phyloP scores from a whole-genome alignment of 2,329 filamentous ascomycete species.

The Penicillium psychrosexuale region DNA sequence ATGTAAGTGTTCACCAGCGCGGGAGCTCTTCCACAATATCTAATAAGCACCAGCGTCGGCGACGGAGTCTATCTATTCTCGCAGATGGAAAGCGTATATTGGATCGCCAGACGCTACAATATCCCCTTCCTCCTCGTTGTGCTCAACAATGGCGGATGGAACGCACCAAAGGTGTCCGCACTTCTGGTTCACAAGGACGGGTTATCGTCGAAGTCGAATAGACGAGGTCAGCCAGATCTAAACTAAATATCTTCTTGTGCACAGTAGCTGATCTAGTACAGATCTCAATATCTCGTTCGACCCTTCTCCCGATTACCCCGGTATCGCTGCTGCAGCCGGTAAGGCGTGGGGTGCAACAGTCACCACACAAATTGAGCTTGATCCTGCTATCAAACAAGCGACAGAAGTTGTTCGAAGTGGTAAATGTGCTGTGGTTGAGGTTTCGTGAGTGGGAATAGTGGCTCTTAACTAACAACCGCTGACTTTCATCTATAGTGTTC shows the following conservation, averaged over 20 bases:
- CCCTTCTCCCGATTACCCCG: constrained; percentile 61
- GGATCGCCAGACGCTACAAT: constrained; percentile 62
- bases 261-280: constrained; percentile 32
- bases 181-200: constrained; percentile 62
- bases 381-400: constrained; percentile 52
- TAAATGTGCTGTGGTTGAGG: constrained; percentile 57
- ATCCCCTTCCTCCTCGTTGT: constrained; percentile 64
- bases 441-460: constrained; percentile 21
- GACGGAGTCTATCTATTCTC: constrained; percentile 65
- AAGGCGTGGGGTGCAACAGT: constrained; percentile 54
- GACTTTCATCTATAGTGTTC: constrained; percentile 9
- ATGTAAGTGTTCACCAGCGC: constrained; percentile 33
- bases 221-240: constrained; percentile 5
- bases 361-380: constrained; percentile 52
- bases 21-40: not conserved
- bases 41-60: constrained; percentile 45
- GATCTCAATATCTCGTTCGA: constrained; percentile 63
- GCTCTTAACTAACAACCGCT: not conserved
- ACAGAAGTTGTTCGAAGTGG: constrained; percentile 54
- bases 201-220: constrained; percentile 55
- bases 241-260: not conserved
- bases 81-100: constrained; percentile 63
- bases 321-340: constrained; percentile 61
- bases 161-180: constrained; percentile 49
- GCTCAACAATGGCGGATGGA: constrained; percentile 67